phyloP scores from a whole-genome alignment of 805 yeast species.

The Yamadazyma laniorum region DNA sequence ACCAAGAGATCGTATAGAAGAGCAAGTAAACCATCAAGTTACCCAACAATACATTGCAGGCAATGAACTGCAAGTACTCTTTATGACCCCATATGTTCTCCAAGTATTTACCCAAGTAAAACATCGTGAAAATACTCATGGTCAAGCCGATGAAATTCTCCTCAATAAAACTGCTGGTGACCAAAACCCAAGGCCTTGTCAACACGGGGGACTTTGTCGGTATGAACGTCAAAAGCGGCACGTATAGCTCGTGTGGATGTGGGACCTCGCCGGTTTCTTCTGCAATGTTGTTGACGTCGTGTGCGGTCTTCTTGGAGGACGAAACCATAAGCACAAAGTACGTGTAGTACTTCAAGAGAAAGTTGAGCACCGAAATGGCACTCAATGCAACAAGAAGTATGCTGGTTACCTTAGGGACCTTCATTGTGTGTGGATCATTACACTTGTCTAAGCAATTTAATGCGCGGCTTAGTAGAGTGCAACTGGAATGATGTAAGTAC shows the following conservation, averaged over 20 bases:
- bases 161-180: constrained; percentile 49
- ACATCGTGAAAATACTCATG: constrained; percentile 35
- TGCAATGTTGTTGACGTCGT: constrained; percentile 22
- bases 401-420: constrained; percentile 33
- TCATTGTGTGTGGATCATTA: constrained; percentile 20
- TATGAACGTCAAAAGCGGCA: constrained; percentile 50
- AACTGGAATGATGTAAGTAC: too few species aligned
- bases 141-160: constrained; percentile 39
- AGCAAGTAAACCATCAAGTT: constrained; percentile 33
- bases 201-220: constrained; percentile 42
- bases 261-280: constrained; percentile 39
- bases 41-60: constrained; percentile 34
- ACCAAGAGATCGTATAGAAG: constrained; percentile 17
- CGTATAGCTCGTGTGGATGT: constrained; percentile 46
- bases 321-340: constrained; percentile 35
- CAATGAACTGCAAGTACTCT: constrained; percentile 49
- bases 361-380: constrained; percentile 31
- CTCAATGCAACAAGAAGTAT: constrained; percentile 32
- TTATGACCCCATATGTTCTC: constrained; percentile 64
- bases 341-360: constrained; percentile 36
- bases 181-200: constrained; percentile 49
- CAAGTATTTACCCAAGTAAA: constrained; percentile 60
- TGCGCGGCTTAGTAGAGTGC: too few species aligned
- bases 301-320: constrained; percentile 23
- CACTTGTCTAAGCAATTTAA: too few species aligned